Percentiles rank a stretch among this genome's conserved stretches.
Conservation (phyloP, 345 rosid genomes). For the Microthlaspi erraticum region DNA sequence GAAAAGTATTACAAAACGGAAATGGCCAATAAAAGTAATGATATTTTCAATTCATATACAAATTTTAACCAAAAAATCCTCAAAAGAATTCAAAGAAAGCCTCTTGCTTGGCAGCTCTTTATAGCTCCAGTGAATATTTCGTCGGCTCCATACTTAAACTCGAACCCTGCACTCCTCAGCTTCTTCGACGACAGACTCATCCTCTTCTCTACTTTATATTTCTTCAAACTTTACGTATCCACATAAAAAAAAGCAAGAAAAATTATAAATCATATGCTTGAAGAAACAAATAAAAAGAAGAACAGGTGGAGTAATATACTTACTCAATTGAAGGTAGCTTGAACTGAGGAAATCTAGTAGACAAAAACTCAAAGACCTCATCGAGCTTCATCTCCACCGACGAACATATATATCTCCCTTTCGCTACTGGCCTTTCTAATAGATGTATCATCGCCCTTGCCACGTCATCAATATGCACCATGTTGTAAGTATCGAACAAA, state of each 20-base stretch:
- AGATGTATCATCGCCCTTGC: constrained; percentile 61
- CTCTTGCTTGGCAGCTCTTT: constrained; percentile 47
- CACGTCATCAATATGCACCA: constrained; percentile 63
- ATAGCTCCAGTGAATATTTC: constrained; percentile 55
- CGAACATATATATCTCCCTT: constrained; percentile 65
- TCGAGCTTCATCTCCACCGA: constrained; percentile 46
- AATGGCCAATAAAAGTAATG: constrained; percentile 18
- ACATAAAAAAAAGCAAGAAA: background rate
- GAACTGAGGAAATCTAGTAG: constrained; percentile 51
- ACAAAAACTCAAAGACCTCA: constrained; percentile 46
- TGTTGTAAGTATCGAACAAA: constrained; percentile 37
- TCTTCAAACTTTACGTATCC: constrained; percentile 31
- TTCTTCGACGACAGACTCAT: constrained; percentile 52
- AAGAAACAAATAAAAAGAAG: background rate
- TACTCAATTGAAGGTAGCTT: constrained; percentile 52
- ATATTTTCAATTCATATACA: constrained; percentile 47
- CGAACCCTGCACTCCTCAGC: constrained; percentile 53
- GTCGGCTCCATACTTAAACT: constrained; percentile 49
- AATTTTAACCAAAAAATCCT: constrained; percentile 19
- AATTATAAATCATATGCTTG: background rate
- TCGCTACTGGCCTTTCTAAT: constrained; percentile 51
- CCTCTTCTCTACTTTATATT: constrained; percentile 34
- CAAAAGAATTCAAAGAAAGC: constrained; percentile 36
- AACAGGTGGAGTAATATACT: constrained; percentile 26
- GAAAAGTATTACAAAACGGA: constrained; percentile 21